A percentile compares a stretch with the other conserved stretches of the same genome.
Evolutionary conservation across 2,329 filamentous ascomycete species (phyloP).

Genomic region (Fusarium chlamydosporum): DNA sequence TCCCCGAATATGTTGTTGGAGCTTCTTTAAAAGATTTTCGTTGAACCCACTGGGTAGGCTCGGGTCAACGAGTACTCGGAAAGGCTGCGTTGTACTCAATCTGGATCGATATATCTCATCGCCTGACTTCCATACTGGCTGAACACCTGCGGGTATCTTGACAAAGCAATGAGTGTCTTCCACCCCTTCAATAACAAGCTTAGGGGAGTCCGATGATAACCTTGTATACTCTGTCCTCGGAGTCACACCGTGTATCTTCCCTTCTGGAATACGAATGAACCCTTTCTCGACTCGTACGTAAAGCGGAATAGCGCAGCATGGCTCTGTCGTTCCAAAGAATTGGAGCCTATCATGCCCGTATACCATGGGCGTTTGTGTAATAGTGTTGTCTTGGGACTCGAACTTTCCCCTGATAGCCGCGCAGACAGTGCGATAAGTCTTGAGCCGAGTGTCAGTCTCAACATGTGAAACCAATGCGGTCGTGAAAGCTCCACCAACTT

Average conservation of each 20-base stretch:
- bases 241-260: neutral
- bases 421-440: slow-evolving; percentile 16
- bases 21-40: neutral
- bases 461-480: slow-evolving; percentile 6
- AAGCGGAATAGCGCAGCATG: neutral
- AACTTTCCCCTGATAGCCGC: slow-evolving; percentile 5
- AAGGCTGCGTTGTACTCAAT: neutral
- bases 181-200: neutral
- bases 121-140: slow-evolving; percentile 1
- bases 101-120: slow-evolving; percentile 12
- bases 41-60: neutral
- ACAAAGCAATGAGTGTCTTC: neutral
- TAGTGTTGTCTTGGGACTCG: neutral
- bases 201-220: neutral
- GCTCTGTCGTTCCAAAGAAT: slow-evolving; percentile 20
- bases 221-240: neutral
- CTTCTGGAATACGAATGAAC: slow-evolving; percentile 10
- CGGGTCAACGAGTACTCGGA: slow-evolving; percentile 9
- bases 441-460: neutral
- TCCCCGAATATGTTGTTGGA: neutral
- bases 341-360: slow-evolving; percentile 18
- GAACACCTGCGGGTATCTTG: neutral
- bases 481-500: slow-evolving; percentile 4
- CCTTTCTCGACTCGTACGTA: slow-evolving; percentile 2
- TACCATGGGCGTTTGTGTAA: slow-evolving; percentile 13